Evolutionary conservation across 106 monocot species (phyloP).

Genomic region (Posidonia australis): DNA sequence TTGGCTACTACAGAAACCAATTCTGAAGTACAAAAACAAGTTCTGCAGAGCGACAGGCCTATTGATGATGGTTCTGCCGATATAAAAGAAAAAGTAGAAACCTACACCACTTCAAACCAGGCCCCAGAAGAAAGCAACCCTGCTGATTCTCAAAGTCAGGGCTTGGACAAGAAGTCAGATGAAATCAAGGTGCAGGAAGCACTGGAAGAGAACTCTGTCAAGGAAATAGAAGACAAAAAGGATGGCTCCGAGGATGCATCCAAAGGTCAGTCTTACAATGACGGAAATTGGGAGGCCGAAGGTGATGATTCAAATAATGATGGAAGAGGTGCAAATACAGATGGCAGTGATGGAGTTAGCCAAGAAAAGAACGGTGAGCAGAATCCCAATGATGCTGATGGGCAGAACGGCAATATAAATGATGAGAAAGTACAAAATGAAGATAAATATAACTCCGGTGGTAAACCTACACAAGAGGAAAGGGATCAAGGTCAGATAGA

Average conservation of each 20-base stretch:
- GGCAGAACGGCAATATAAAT: constrained; percentile 3
- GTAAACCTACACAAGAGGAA: constrained; percentile 18
- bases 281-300: constrained; percentile 12
- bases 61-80: constrained; percentile 34
- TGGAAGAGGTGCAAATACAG: constrained; percentile 11
- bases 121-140: constrained; percentile 10
- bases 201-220: constrained; percentile 7
- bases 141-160: constrained; percentile 8
- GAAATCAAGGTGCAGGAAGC: constrained; percentile 23
- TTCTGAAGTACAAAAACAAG: constrained; percentile 24
- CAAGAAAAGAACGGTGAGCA: constrained; percentile 24
- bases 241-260: constrained; percentile 10
- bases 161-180: background rate
- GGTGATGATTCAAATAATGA: constrained; percentile 19
- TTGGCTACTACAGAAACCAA: constrained; percentile 19
- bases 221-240: constrained; percentile 13
- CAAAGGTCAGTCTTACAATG: constrained; percentile 3
- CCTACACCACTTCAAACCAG: background rate
- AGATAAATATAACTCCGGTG: constrained; percentile 4
- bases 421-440: constrained; percentile 6
- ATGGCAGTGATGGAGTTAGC: constrained; percentile 8
- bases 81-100: constrained; percentile 19
- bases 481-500: constrained; percentile 17
- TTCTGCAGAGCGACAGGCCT: constrained; percentile 14
- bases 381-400: constrained; percentile 20